Evolutionary conservation across 208 protist genomes (phyloP).

Genomic region (Naegleria fowleri): DNA sequence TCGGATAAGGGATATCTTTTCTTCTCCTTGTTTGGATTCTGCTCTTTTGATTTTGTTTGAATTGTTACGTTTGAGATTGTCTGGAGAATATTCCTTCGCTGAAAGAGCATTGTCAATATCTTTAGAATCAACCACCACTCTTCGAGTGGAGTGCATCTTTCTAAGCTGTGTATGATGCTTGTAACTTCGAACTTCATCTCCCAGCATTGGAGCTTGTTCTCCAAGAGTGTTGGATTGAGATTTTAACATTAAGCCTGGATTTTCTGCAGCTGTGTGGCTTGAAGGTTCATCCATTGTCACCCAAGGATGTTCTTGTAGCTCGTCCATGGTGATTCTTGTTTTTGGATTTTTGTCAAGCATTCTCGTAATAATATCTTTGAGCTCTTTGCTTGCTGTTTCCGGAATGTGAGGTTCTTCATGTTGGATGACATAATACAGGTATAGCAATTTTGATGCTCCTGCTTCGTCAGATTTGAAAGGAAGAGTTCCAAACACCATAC

Average conservation of each 20-base stretch:
- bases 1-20: neutral
- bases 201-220: neutral
- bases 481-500: constrained; percentile 59
- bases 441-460: constrained; percentile 43
- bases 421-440: constrained; percentile 46
- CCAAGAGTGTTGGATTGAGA: neutral
- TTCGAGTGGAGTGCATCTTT: neutral
- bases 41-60: neutral
- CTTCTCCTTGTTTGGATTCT: neutral
- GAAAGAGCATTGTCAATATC: neutral
- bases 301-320: constrained; percentile 48
- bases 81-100: neutral
- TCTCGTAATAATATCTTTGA: constrained; percentile 49
- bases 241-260: too few species aligned
- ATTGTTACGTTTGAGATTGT: neutral
- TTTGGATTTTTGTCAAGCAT: constrained; percentile 64
- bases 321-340: constrained; percentile 54
- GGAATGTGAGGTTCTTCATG: constrained; percentile 48
- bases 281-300: neutral
- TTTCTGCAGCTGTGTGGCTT: neutral
- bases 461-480: constrained; percentile 54
- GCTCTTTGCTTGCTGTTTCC: constrained; percentile 43
- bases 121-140: neutral
- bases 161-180: neutral
- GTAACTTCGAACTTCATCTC: neutral